These are phyloP conservation scores for Fusarium nygamai DNA, from an alignment of 2,329 filamentous ascomycete genomes.

Conservation along the genomic window DNA sequence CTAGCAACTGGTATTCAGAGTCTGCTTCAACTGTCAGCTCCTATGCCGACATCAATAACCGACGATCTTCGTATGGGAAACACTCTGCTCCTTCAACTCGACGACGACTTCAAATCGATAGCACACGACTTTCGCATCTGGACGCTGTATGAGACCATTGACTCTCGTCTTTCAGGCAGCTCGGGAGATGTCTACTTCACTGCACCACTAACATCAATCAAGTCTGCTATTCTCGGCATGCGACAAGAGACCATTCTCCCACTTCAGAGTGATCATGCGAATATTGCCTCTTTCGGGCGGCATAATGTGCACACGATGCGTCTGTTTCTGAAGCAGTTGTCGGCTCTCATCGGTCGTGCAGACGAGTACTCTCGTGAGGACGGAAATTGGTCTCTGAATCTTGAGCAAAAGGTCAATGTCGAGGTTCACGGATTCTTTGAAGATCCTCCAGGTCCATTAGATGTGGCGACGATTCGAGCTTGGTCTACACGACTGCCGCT, in stretches of 20 bases:
- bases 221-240: slow-evolving; percentile 62
- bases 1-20: slow-evolving; percentile 64
- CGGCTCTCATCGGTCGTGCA: slow-evolving; percentile 47
- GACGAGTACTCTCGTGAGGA: slow-evolving; percentile 45
- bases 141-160: slow-evolving; percentile 71
- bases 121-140: slow-evolving; percentile 68
- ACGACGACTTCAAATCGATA: slow-evolving; percentile 66
- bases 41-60: slow-evolving; percentile 61
- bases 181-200: slow-evolving; percentile 64
- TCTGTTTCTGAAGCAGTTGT: slow-evolving; percentile 50
- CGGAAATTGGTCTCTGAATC: slow-evolving; percentile 56
- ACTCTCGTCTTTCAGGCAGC: slow-evolving; percentile 63
- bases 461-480: slow-evolving; percentile 55
- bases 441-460: slow-evolving; percentile 52
- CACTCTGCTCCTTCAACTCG: slow-evolving; percentile 57
- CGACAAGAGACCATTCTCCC: slow-evolving; percentile 63
- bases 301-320: slow-evolving; percentile 60
- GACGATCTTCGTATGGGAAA: slow-evolving; percentile 62
- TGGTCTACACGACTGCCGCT: slow-evolving; percentile 63
- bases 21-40: slow-evolving; percentile 61
- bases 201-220: slow-evolving; percentile 67
- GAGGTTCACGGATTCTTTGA: slow-evolving; percentile 70
- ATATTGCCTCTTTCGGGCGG: slow-evolving; percentile 63
- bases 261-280: slow-evolving; percentile 64
- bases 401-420: slow-evolving; percentile 64